These are phyloP conservation scores for Bacterosira constricta DNA, from an alignment of 108 stramenopile genomes.

Conservation along the genomic window DNA sequence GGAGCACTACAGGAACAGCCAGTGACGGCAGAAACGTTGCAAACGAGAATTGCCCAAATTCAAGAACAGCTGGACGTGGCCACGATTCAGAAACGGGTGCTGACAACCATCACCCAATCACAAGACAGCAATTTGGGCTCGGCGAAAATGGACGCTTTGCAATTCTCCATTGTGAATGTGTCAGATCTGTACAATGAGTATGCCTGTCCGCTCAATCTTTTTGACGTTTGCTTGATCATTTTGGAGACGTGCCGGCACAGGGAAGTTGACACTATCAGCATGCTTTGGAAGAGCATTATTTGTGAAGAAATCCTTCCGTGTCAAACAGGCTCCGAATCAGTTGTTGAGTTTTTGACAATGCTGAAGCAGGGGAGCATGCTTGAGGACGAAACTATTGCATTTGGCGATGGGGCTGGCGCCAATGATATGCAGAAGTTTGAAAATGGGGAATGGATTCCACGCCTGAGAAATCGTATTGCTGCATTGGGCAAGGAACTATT, in stretches of 20 bases:
- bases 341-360: conserved; percentile 43
- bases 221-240: conserved; percentile 76
- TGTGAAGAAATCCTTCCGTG: conserved; percentile 81
- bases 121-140: conserved; percentile 46
- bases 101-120: conserved; percentile 58
- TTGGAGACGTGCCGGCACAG: conserved; percentile 64
- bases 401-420: conserved; percentile 10
- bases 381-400: conserved; percentile 37
- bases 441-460: conserved; percentile 69
- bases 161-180: conserved; percentile 54
- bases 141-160: conserved; percentile 52
- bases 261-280: conserved; percentile 53
- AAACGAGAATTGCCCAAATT: conserved; percentile 36
- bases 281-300: conserved; percentile 75
- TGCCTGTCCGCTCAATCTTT: conserved; percentile 65
- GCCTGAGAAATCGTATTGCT: conserved; percentile 54
- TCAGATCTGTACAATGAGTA: conserved; percentile 83
- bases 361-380: conserved; percentile 56
- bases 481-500: conserved; percentile 67
- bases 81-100: conserved; percentile 66
- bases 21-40: conserved; percentile 34
- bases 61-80: conserved; percentile 75
- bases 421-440: conserved; percentile 64
- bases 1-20: conserved; percentile 10
- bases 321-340: conserved; percentile 50